These are phyloP conservation scores for Raffaelea albimanens DNA, from an alignment of 2,329 filamentous ascomycete species.

Conservation along the genomic window DNA sequence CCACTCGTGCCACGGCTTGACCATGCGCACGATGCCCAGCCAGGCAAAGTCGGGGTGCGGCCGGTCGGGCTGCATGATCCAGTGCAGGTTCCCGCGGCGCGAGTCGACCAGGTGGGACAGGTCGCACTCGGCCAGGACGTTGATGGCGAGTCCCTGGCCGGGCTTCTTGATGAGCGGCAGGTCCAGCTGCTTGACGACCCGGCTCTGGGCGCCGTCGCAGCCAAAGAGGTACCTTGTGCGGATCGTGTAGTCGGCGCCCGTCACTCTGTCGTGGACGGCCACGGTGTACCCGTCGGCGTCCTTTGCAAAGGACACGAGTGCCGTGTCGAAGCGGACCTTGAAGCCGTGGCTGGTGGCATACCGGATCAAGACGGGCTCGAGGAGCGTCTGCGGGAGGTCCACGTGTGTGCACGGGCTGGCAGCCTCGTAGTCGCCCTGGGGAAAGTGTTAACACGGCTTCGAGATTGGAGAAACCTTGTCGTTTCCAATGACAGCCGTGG, in stretches of 20 bases:
- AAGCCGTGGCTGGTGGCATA: conserved; percentile 30
- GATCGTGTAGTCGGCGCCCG: conserved; percentile 25
- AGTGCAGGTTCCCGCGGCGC: conserved; percentile 50
- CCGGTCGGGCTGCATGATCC: conserved; percentile 44
- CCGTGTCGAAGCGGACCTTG: conserved; percentile 31
- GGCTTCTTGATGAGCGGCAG: conserved; percentile 25
- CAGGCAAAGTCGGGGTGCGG: conserved; percentile 43
- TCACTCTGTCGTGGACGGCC: conserved; percentile 16
- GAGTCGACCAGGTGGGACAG: conserved; percentile 37
- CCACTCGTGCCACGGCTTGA: conserved; percentile 56
- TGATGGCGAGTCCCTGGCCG: conserved; percentile 26
- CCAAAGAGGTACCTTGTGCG: conserved; percentile 49
- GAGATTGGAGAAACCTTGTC: conserved; percentile 23
- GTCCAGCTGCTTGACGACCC: conserved; percentile 25
- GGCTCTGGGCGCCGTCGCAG: conserved; percentile 39
- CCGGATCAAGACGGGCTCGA: conserved; percentile 36
- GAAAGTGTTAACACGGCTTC: no score
- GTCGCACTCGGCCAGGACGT: conserved; percentile 33
- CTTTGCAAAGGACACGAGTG: conserved; percentile 22
- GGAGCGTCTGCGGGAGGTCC: conserved; percentile 37
- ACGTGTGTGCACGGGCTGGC: conserved; percentile 33
- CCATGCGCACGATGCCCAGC: conserved; percentile 44
- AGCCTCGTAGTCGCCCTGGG: conserved; percentile 31
- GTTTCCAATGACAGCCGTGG: no score
- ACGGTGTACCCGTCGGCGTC: conserved; percentile 19